A percentile compares a stretch with the other conserved stretches of the same genome.
These are phyloP conservation scores for Ascochyta rabiei DNA, from an alignment of 2,329 filamentous ascomycete species.

Conservation along the genomic window DNA sequence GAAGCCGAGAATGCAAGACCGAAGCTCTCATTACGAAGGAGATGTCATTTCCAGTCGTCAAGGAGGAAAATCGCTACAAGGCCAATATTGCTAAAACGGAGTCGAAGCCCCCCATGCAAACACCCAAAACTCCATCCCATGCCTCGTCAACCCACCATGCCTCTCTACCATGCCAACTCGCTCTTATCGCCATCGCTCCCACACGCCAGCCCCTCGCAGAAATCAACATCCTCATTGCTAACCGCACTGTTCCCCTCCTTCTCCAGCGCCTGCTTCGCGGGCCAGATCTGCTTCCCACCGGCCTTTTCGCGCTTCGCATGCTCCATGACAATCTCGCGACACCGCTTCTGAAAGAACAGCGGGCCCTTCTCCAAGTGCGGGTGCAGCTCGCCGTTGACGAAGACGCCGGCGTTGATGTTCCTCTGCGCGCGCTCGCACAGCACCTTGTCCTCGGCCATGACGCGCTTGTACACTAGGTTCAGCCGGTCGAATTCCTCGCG, in stretches of 20 bases:
- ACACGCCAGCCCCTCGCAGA: constrained; percentile 37
- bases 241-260: constrained; percentile 22
- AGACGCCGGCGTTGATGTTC: constrained; percentile 67
- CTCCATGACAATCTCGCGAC: constrained; percentile 56
- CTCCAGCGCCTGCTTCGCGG: constrained; percentile 50
- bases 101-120: constrained; percentile 26
- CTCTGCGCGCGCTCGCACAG: constrained; percentile 65
- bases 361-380: constrained; percentile 65
- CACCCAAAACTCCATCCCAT: constrained; percentile 29
- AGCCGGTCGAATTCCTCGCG: constrained; percentile 64
- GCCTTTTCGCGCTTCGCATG: constrained; percentile 57
- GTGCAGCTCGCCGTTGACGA: constrained; percentile 68
- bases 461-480: constrained; percentile 65
- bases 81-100: constrained; percentile 9
- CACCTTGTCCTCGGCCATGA: constrained; percentile 69
- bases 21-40: background rate
- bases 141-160: constrained; percentile 19
- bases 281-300: constrained; percentile 59
- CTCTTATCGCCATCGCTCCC: constrained; percentile 37
- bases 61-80: constrained; percentile 8
- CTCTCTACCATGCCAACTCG: constrained; percentile 31
- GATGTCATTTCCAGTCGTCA: background rate
- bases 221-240: constrained; percentile 35
- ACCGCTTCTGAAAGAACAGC: constrained; percentile 61
- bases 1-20: background rate